Evolutionary conservation across 2,329 filamentous ascomycete species (phyloP).

Genomic region (Pestalotiopsis sp.): DNA sequence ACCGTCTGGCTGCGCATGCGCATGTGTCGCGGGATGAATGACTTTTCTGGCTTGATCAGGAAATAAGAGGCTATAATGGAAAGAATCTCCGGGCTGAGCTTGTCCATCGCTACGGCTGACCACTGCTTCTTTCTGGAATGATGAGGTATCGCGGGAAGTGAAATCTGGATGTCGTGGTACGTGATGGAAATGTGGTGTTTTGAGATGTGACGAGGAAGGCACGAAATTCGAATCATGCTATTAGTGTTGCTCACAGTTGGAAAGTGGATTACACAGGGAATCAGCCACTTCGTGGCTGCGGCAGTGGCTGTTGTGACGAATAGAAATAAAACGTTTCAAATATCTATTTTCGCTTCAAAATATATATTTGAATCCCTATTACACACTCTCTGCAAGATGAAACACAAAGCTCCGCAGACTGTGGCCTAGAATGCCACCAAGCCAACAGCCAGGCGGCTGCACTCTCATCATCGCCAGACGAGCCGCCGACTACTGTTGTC

Average conservation of each 20-base stretch:
- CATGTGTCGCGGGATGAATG: neutral
- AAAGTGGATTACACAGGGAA: too few relatives aligned
- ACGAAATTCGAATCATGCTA: too few relatives aligned
- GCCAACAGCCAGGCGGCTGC: neutral
- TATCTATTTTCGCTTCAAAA: too few relatives aligned
- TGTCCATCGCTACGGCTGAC: neutral
- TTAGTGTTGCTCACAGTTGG: too few relatives aligned
- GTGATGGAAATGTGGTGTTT: too few relatives aligned
- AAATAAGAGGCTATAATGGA: neutral
- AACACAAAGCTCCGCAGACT: neutral
- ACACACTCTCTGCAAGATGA: neutral
- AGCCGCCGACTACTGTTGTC: neutral
- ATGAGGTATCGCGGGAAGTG: neutral
- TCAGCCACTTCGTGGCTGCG: too few relatives aligned
- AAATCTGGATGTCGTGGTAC: too few relatives aligned
- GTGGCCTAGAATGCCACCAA: neutral
- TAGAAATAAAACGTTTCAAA: too few relatives aligned
- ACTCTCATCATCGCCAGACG: neutral
- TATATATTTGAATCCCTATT: too few relatives aligned
- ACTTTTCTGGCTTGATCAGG: neutral
- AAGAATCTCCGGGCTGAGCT: neutral
- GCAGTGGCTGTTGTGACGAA: too few relatives aligned
- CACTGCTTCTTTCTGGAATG: neutral
- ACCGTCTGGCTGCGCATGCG: too few relatives aligned
- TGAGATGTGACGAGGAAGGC: too few relatives aligned